Evolutionary conservation across 1,284 basidiomycete species (phyloP).

Genomic region (Naganishia cerealis): DNA sequence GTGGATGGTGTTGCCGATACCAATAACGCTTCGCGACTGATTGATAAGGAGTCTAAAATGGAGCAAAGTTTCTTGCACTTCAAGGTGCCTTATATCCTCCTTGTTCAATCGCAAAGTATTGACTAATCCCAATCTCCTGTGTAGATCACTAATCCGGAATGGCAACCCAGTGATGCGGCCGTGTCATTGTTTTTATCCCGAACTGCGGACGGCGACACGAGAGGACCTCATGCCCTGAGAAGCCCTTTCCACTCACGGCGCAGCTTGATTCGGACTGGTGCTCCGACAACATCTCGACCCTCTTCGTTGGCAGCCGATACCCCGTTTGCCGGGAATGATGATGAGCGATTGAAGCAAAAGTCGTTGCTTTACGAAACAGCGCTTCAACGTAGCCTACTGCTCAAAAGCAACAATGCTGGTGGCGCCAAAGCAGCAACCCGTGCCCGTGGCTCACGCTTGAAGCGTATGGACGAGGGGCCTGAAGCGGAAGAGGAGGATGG

Average conservation of each 20-base stretch:
- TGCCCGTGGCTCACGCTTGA: constrained; percentile 10
- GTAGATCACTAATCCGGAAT: constrained; percentile 85
- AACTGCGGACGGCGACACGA: constrained; percentile 62
- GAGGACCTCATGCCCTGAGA: background rate
- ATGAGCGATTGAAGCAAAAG: constrained; percentile 27
- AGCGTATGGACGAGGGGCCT: constrained; percentile 23
- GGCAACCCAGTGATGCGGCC: constrained; percentile 82
- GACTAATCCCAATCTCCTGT: background rate
- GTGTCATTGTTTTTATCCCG: constrained; percentile 80
- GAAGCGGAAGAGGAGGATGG: constrained; percentile 32
- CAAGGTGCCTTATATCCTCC: constrained; percentile 60
- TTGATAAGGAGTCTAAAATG: constrained; percentile 92
- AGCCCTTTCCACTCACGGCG: background rate
- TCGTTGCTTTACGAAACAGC: constrained; percentile 33
- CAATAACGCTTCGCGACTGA: constrained; percentile 66
- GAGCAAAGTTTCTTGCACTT: constrained; percentile 96
- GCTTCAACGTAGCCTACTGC: constrained; percentile 34
- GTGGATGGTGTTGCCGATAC: constrained; percentile 72
- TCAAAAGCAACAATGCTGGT: constrained; percentile 24
- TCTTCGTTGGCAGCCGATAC: background rate
- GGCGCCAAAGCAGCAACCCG: background rate
- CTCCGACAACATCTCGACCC: background rate
- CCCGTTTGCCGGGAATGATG: constrained; percentile 1
- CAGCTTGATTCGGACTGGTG: background rate
- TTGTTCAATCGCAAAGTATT: background rate